Conservation (phyloP, 139 green algal species). For the Coccomyxa sp. region DNA sequence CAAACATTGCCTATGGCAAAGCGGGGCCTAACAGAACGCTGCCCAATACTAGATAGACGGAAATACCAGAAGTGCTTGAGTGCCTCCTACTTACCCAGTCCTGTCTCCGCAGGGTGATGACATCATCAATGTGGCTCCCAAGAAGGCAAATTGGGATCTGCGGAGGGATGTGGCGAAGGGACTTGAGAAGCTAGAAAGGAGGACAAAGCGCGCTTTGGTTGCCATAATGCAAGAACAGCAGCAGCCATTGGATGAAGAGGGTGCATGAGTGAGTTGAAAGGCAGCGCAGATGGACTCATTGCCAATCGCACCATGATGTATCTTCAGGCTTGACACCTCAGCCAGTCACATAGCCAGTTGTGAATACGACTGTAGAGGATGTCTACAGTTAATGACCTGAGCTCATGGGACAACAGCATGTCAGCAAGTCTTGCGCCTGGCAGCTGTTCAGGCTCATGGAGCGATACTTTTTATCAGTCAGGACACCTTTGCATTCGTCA, state of each 20-base stretch:
- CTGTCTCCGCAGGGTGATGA: background rate
- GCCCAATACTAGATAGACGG: background rate
- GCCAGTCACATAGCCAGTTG: no score
- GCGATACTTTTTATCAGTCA: no score
- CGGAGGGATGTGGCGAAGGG: constrained; percentile 74
- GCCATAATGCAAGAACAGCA: constrained; percentile 69
- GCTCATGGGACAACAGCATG: no score
- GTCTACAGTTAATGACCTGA: no score
- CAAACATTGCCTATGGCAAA: no score
- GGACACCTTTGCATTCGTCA: background rate
- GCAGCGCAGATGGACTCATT: no score
- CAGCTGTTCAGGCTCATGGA: no score
- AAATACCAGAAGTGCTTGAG: background rate
- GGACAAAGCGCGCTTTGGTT: constrained; percentile 74
- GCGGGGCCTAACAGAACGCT: background rate
- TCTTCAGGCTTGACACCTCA: no score
- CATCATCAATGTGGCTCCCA: constrained; percentile 68
- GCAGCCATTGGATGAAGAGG: constrained; percentile 30
- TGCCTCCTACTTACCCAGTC: background rate
- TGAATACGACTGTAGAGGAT: no score
- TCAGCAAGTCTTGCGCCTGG: no score
- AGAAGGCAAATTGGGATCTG: constrained; percentile 90
- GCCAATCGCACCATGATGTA: no score
- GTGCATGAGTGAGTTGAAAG: no score
- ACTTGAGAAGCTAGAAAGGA: constrained; percentile 74